These are phyloP conservation scores for Protea cynaroides DNA, from an alignment of 164 flowering plant species.

Conservation along the genomic window DNA sequence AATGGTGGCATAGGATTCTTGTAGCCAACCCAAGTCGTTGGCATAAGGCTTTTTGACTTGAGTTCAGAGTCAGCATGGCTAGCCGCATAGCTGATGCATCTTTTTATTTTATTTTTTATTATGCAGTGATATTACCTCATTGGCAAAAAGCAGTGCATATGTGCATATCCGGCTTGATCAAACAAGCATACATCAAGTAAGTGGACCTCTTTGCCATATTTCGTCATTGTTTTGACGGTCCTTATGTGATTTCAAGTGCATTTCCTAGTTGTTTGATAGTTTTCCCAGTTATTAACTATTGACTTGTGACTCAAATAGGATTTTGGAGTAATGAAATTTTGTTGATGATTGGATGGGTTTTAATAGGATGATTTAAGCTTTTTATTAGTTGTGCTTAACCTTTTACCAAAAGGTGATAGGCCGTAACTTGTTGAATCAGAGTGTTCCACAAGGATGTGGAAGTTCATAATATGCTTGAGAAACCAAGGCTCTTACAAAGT, in stretches of 20 bases:
- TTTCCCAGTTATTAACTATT: too few species aligned
- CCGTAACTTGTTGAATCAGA: too few species aligned
- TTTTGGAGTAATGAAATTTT: neutral
- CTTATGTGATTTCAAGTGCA: neutral
- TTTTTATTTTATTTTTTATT: neutral
- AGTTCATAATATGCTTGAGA: too few species aligned
- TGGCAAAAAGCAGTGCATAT: conserved; percentile 28
- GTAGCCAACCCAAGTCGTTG: too few species aligned
- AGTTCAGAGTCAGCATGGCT: conserved; percentile 1
- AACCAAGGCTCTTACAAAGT: too few species aligned
- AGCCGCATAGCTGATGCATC: neutral
- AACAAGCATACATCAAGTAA: conserved; percentile 24
- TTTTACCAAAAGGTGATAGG: too few species aligned
- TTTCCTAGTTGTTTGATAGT: neutral
- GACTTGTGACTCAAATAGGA: neutral
- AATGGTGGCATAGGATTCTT: too few species aligned
- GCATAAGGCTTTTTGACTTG: neutral
- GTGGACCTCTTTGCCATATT: conserved; percentile 4
- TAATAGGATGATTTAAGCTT: too few species aligned
- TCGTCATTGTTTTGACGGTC: neutral
- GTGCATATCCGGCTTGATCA: conserved; percentile 25
- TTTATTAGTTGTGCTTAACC: too few species aligned
- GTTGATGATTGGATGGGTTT: neutral
- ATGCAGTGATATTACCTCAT: conserved; percentile 31
- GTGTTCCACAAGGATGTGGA: too few species aligned